Percentiles rank a stretch among this genome's conserved stretches.
phyloP scores from a whole-genome alignment of 2,329 filamentous ascomycete genomes.

The Capronia epimyces region DNA sequence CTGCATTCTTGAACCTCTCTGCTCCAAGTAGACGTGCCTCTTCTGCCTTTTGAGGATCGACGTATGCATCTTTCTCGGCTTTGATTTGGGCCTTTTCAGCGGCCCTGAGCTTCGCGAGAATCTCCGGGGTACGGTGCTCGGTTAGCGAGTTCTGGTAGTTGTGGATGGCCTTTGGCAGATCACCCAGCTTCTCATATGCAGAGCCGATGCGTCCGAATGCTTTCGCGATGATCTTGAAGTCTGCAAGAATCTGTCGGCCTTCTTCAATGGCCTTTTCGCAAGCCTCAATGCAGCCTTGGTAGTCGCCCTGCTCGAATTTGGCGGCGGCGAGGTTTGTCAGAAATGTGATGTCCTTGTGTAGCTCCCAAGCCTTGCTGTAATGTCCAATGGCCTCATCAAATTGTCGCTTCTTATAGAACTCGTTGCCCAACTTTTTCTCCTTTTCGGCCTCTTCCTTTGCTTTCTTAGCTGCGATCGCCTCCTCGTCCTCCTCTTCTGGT shows the following conservation, averaged over 20 bases:
- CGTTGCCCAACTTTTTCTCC: conserved; percentile 89
- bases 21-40: conserved; percentile 93
- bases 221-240: conserved; percentile 93
- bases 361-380: conserved; percentile 91
- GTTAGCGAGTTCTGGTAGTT: conserved; percentile 92
- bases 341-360: conserved; percentile 94
- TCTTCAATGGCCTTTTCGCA: conserved; percentile 87
- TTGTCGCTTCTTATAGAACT: conserved; percentile 96
- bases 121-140: conserved; percentile 92
- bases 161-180: conserved; percentile 72
- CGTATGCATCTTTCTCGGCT: conserved; percentile 68
- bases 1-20: conserved; percentile 91
- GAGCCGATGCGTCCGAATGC: conserved; percentile 90
- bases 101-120: conserved; percentile 83
- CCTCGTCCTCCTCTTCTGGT: conserved; percentile 69
- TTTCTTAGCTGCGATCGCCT: conserved; percentile 75
- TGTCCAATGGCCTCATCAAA: conserved; percentile 93
- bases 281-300: conserved; percentile 74
- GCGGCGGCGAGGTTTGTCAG: conserved; percentile 93
- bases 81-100: conserved; percentile 83
- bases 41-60: conserved; percentile 87
- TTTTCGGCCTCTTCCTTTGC: conserved; percentile 89
- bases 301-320: conserved; percentile 94
- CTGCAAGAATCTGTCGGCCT: conserved; percentile 80
- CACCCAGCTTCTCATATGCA: conserved; percentile 85